phyloP scores from a whole-genome alignment of 2,329 filamentous ascomycete genomes.

The Xylariaceae sp. region DNA sequence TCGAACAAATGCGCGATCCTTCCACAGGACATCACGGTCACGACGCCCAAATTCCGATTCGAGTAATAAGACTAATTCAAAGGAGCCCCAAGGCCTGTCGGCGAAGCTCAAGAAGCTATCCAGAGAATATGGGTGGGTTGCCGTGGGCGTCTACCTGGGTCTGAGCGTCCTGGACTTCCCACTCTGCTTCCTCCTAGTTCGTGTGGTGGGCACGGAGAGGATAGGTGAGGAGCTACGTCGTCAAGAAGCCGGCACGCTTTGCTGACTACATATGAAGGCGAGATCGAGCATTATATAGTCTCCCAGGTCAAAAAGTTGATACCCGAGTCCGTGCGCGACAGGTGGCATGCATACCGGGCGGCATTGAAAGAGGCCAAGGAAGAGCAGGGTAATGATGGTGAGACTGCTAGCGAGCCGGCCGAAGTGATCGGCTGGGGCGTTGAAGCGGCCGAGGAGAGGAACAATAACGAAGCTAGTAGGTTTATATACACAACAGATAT shows the following conservation, averaged over 20 bases:
- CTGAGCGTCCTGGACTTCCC: slow-evolving; percentile 87
- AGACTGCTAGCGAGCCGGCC: slow-evolving; percentile 39
- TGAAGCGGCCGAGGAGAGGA: slow-evolving; percentile 55
- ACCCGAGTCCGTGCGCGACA: slow-evolving; percentile 52
- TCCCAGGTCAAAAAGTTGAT: slow-evolving; percentile 53
- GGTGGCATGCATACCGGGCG: slow-evolving; percentile 45
- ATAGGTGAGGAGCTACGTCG: slow-evolving; percentile 58
- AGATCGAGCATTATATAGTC: slow-evolving; percentile 62
- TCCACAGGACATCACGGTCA: slow-evolving; percentile 25
- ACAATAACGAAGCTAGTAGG: slow-evolving; percentile 68
- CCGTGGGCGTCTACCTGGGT: slow-evolving; percentile 81
- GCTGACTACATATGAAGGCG: slow-evolving; percentile 37
- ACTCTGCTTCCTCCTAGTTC: slow-evolving; percentile 87
- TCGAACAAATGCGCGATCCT: slow-evolving; percentile 22
- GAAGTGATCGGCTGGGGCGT: slow-evolving; percentile 56
- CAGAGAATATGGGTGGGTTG: slow-evolving; percentile 90
- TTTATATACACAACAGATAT: slow-evolving; percentile 26
- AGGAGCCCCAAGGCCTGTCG: slow-evolving; percentile 47
- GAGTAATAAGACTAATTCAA: slow-evolving; percentile 15
- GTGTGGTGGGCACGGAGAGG: slow-evolving; percentile 72
- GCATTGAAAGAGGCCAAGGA: slow-evolving; percentile 43
- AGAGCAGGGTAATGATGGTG: slow-evolving; percentile 39
- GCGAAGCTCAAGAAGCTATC: slow-evolving; percentile 76
- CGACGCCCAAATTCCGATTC: slow-evolving; percentile 24
- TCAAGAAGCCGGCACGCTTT: background rate